Percentiles rank a stretch among this genome's conserved stretches.
These are phyloP conservation scores for Acanthamoeba lenticulata DNA, from an alignment of 208 protist species.

Conservation along the genomic window DNA sequence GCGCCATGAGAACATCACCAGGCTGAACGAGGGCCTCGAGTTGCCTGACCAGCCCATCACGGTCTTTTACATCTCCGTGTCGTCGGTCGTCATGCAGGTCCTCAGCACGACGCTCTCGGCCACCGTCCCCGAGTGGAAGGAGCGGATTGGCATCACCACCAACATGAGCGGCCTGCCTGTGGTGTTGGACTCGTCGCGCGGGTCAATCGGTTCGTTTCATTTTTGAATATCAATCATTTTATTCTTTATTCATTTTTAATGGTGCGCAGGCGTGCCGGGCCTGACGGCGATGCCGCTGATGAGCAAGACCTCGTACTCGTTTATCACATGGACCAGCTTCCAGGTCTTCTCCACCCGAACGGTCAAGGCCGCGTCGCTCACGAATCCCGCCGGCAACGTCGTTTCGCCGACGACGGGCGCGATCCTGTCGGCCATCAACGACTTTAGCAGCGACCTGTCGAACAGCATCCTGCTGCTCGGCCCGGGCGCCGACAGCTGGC, in stretches of 20 bases:
- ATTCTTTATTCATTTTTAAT: background rate
- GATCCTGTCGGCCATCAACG: constrained; percentile 6
- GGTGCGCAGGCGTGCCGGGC: background rate
- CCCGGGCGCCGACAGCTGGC: background rate
- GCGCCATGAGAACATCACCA: background rate
- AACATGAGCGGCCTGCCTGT: background rate
- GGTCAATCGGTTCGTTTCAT: background rate
- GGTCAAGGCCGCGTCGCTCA: background rate
- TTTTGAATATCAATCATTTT: background rate
- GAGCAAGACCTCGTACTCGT: constrained; percentile 5
- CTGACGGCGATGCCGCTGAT: constrained; percentile 22
- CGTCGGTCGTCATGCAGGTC: background rate
- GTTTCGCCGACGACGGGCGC: background rate
- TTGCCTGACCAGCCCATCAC: background rate
- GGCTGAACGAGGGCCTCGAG: background rate
- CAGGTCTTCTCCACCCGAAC: constrained; percentile 11
- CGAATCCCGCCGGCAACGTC: constrained; percentile 6
- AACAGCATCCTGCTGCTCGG: constrained; percentile 2
- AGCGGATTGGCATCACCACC: background rate
- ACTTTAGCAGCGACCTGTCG: background rate
- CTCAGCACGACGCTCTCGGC: background rate
- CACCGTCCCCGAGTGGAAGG: constrained; percentile 40
- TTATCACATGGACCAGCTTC: background rate
- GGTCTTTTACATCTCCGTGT: background rate
- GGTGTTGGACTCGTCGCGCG: background rate